phyloP scores from a whole-genome alignment of 2,329 filamentous ascomycete genomes.

The Tolypocladium amazonense region DNA sequence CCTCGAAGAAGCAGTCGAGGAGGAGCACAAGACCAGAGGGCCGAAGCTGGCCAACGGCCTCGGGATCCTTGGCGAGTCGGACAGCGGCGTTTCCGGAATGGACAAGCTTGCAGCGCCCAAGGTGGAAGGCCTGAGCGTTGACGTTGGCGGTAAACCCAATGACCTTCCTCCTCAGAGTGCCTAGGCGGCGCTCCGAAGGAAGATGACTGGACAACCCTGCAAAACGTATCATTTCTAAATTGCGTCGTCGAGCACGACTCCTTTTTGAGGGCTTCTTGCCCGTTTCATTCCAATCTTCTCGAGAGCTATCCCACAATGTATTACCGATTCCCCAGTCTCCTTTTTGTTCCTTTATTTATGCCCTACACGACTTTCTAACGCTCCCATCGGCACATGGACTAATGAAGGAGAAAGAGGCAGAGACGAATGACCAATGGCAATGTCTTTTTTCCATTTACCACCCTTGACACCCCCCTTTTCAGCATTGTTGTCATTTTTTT shows the following conservation, averaged over 20 bases:
- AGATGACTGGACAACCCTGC: constrained; percentile 3
- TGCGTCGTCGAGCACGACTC: neutral
- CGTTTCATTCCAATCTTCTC: neutral
- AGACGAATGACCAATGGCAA: neutral
- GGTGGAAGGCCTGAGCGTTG: constrained; percentile 19
- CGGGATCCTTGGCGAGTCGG: constrained; percentile 32
- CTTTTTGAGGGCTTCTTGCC: neutral
- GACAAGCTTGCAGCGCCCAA: constrained; percentile 25
- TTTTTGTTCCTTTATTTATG: neutral
- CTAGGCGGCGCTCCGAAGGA: constrained; percentile 14
- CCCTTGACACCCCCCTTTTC: neutral
- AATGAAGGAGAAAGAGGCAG: neutral
- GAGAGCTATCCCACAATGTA: neutral
- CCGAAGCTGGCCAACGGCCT: constrained; percentile 23
- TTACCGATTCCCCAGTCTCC: neutral
- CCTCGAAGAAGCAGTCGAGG: constrained; percentile 33
- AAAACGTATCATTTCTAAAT: neutral
- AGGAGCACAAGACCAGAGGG: constrained; percentile 11
- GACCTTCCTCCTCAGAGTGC: constrained; percentile 17
- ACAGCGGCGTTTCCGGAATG: constrained; percentile 31
- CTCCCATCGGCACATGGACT: neutral
- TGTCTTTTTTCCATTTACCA: neutral
- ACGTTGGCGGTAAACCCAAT: constrained; percentile 14
- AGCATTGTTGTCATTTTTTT: neutral
- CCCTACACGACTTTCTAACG: neutral